Evolutionary conservation across 2,329 filamentous ascomycete species (phyloP), one percentile per base, ranked within the genome.

Genomic region (Botrytis paeoniae): DNA sequence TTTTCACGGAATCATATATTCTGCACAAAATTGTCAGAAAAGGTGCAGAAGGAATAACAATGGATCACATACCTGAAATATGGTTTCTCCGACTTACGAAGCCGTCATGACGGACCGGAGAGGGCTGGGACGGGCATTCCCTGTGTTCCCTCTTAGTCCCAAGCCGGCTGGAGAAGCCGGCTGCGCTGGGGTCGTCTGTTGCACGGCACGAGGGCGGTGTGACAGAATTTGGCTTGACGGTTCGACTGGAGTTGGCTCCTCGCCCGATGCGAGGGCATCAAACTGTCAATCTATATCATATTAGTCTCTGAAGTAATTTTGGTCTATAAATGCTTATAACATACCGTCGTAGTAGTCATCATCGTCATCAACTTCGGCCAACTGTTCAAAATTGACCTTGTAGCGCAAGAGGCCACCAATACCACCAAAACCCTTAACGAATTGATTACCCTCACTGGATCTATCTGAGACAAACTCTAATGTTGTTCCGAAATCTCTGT

Each of bases 311-410:
- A 76, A 71, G 75, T 69, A n/a, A 62, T 63, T 22, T 59, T 18
- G 3, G 54, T 68, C 54, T 29, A n/a, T 37, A 6, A 43, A 22
- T 18, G 41, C 25, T 57, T n/a, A 59, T 54, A 73, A 73, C 75
- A 64, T 78, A 88, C 87, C 89, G 83, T 93, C 91, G 85, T 95
- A 94, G 87, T 97, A 98, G 83, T 98, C 95, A 84, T 95, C 92
- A 82, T 96, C 93, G 83, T 97, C 95, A 81, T 92, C 90, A 81
- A 92, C 88, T 83, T 98, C 96, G 84, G 92, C 92, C 84, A 99
- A 89, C 85, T 99, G 97, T 86, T 99, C 97, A 86, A 99, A 99
- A 88, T 99, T 99, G 88, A 99, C 94, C 88, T 98, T 98, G 91
- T 99, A 99, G 79, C 96, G 94, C 82, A 99, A 90, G 81, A 99